Conservation (phyloP, 106 monocot species). For the Vanilla planifolia region DNA sequence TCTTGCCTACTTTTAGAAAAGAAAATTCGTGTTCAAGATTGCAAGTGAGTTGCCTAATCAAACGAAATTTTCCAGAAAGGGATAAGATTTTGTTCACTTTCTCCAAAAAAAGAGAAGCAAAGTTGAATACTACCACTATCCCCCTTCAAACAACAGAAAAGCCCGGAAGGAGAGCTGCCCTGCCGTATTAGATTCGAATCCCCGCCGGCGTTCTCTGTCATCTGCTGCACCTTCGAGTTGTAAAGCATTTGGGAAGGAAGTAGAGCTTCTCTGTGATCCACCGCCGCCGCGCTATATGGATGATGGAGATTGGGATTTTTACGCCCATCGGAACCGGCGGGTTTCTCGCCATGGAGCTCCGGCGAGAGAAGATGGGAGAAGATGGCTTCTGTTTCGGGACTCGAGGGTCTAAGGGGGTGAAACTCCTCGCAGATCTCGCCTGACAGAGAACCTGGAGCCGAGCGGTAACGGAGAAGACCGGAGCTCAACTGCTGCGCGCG, state of each 20-base stretch:
- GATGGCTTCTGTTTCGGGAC: slow-evolving; percentile 66
- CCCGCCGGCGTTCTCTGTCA: slow-evolving; percentile 7
- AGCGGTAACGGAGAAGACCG: slow-evolving; percentile 80
- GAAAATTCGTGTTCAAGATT: too few species aligned
- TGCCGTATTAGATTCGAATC: slow-evolving; percentile 43
- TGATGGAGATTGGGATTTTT: slow-evolving; percentile 5
- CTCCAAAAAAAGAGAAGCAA: too few species aligned
- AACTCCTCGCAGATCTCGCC: slow-evolving; percentile 76
- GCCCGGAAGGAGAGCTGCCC: slow-evolving; percentile 58
- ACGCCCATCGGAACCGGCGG: slow-evolving; percentile 3
- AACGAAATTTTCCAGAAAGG: too few species aligned
- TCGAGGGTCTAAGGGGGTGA: slow-evolving; percentile 41
- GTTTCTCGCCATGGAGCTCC: too few species aligned
- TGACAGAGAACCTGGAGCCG: slow-evolving; percentile 69
- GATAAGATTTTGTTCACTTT: too few species aligned
- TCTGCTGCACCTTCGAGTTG: slow-evolving; percentile 35
- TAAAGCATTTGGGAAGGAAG: slow-evolving; percentile 48
- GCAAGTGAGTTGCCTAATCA: too few species aligned
- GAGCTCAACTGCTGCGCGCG: slow-evolving; percentile 42
- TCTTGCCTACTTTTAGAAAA: background rate
- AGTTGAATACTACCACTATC: slow-evolving; percentile 31
- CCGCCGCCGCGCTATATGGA: too few species aligned
- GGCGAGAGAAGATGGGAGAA: slow-evolving; percentile 57
- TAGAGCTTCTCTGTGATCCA: slow-evolving; percentile 12
- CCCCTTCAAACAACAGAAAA: slow-evolving; percentile 34